Percentiles rank a stretch among this genome's conserved stretches.
Conservation (phyloP, 192 early-diverging fungal species). For the Paraglomus brasilianum region DNA sequence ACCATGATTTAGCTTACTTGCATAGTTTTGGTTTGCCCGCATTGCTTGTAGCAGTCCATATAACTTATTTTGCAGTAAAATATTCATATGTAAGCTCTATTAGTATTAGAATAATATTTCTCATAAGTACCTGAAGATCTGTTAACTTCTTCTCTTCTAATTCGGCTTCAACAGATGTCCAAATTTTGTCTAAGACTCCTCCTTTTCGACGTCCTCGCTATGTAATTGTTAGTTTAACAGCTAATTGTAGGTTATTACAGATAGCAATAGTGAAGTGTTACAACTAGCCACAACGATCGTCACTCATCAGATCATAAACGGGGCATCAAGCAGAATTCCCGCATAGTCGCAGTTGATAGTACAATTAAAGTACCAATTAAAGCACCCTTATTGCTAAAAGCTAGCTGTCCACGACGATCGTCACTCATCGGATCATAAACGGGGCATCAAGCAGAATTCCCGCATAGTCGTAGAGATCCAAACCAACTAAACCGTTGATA, state of each 20-base stretch:
- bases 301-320: constrained; percentile 8
- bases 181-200: constrained; percentile 12
- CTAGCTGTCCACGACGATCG: constrained; percentile 19
- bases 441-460: constrained; percentile 13
- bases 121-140: constrained; percentile 16
- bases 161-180: not conserved
- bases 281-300: not conserved
- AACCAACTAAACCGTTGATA: constrained; percentile 28
- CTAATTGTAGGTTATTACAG: not conserved
- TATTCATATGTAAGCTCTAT: not conserved
- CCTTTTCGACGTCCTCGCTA: constrained; percentile 12
- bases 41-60: constrained; percentile 12
- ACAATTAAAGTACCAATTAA: constrained; percentile 24
- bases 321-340: constrained; percentile 24
- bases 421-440: constrained; percentile 25
- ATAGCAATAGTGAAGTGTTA: constrained; percentile 24
- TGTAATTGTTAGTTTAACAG: constrained; percentile 23
- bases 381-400: constrained; percentile 20
- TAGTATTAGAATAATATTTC: constrained; percentile 13
- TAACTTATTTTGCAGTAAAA: constrained; percentile 27
- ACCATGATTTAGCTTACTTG: constrained; percentile 7
- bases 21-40: constrained; percentile 15
- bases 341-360: constrained; percentile 21
- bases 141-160: constrained; percentile 13
- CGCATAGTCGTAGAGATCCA: constrained; percentile 20